phyloP scores from a whole-genome alignment of 352 stramenopile genomes.

The Globisporangium abappressorium region DNA sequence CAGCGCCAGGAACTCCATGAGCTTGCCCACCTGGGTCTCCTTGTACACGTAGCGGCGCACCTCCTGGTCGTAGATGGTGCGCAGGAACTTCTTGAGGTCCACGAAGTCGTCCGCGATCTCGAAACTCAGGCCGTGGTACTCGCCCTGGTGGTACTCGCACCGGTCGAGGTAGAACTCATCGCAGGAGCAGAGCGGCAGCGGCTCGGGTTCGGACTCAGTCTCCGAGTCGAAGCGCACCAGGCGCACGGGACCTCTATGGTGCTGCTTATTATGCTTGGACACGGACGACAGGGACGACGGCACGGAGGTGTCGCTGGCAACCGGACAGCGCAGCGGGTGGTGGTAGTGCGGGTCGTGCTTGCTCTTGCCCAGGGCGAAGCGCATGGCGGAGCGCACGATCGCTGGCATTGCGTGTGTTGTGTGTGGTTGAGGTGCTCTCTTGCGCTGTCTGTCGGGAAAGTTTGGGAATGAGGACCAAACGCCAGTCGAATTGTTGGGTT shows the following conservation, averaged over 20 bases:
- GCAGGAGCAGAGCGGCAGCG: slow-evolving; percentile 44
- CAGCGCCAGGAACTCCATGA: slow-evolving; percentile 56
- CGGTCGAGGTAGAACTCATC: slow-evolving; percentile 44
- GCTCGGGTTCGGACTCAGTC: slow-evolving; percentile 51
- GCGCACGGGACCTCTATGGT: background rate
- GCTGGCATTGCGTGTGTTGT: slow-evolving; percentile 8
- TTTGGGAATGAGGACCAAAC: background rate
- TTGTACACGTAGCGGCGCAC: slow-evolving; percentile 48
- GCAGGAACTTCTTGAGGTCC: slow-evolving; percentile 46
- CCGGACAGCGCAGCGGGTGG: slow-evolving; percentile 1
- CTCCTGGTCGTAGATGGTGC: slow-evolving; percentile 45
- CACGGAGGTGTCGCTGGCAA: slow-evolving; percentile 5
- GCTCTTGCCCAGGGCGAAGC: slow-evolving; percentile 19
- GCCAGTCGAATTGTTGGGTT: background rate
- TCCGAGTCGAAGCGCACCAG: slow-evolving; percentile 28
- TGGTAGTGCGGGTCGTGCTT: slow-evolving; percentile 8
- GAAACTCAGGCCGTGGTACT: slow-evolving; percentile 52
- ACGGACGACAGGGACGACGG: background rate
- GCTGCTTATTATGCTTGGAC: slow-evolving; percentile 1
- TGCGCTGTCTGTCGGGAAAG: background rate
- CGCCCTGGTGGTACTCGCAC: slow-evolving; percentile 44
- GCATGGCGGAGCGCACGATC: slow-evolving; percentile 14
- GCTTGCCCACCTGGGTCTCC: slow-evolving; percentile 49
- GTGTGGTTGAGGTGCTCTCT: background rate
- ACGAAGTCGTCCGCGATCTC: slow-evolving; percentile 48